A percentile compares a stretch with the other conserved stretches of the same genome.
These are phyloP conservation scores for Trichoderma atroviride DNA, from an alignment of 2,329 filamentous ascomycete genomes.

Conservation along the genomic window DNA sequence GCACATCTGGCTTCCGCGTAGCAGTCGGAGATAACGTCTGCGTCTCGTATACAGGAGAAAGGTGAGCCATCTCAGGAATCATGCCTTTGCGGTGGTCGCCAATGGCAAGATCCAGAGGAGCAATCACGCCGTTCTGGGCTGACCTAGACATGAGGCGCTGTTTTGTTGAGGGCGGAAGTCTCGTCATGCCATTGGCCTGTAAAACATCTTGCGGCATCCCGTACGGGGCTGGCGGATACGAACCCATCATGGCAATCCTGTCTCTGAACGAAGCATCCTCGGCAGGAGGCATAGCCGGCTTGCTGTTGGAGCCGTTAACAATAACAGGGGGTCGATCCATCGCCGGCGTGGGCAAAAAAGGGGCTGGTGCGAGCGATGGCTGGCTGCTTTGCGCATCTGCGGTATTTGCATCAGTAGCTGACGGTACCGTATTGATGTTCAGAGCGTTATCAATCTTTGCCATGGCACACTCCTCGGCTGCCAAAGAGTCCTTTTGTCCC, in stretches of 20 bases:
- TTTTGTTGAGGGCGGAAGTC: conserved; percentile 40
- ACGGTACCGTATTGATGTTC: conserved; percentile 32
- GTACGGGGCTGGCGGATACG: conserved; percentile 34
- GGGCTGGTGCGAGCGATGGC: conserved; percentile 18
- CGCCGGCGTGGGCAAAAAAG: conserved; percentile 29
- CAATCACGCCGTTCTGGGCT: conserved; percentile 53
- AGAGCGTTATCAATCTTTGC: conserved; percentile 36
- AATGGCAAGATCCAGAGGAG: conserved; percentile 59
- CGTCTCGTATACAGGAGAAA: conserved; percentile 76
- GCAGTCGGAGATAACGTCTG: conserved; percentile 70
- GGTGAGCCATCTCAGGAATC: conserved; percentile 49
- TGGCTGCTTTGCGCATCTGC: not conserved
- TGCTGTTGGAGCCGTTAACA: conserved; percentile 41
- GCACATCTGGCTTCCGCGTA: conserved; percentile 55
- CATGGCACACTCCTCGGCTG: conserved; percentile 32
- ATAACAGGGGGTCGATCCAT: conserved; percentile 39
- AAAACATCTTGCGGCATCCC: conserved; percentile 34
- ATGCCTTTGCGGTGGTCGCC: conserved; percentile 46
- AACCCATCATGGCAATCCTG: conserved; percentile 46
- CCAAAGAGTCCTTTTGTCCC: conserved; percentile 10
- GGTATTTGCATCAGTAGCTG: not conserved
- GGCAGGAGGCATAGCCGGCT: conserved; percentile 28
- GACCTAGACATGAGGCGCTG: conserved; percentile 46
- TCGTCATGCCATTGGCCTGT: conserved; percentile 38
- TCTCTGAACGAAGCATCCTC: conserved; percentile 49